Evolutionary conservation across 2,329 filamentous ascomycete genomes (phyloP), one percentile per base, ranked within the genome.

Genomic region (Dactylonectria estremocensis): DNA sequence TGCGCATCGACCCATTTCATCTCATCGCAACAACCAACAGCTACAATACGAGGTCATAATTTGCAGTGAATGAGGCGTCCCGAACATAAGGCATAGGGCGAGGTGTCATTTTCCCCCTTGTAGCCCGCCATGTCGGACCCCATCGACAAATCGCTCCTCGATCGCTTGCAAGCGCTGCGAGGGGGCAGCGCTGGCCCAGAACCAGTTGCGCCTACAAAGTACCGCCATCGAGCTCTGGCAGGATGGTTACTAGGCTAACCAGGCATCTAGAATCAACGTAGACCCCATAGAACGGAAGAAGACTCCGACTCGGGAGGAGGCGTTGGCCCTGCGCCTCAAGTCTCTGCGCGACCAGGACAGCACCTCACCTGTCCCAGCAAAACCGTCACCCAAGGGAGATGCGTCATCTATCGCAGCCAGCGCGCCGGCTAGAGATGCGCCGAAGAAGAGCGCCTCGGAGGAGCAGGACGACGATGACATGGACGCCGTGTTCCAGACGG

Each of bases 121-220:
- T 14, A 18, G 24, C 65, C 45, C n/a, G 56, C 20, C 35, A 82
- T 82, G 81, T 73, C 78, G 7, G 73, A 79, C 66, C 76, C 79
- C 37, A 61, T 81, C 33, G 87, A 89, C 71, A 83, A 80, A 67
- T 84, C 83, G 20, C 79, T 90, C 24, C 78, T 89, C 22, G 84
- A 87, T 64, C 84, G 88, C 33, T 81, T 90, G 33, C 87, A 88
- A 58, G 88, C 88, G 10, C 79, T 90, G 43, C 77, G 80, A 54
- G 80, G 79, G 22, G 69, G 71, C 24, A 76, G 71, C 67, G 69
- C 72, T 83, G 84, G 76, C 73, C 79, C 68, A 71, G 66, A 67
- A 14, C 84, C 59, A 76, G 74, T 33, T 73, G 82, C 56, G 66
- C 75, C 81, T 18, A 72, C 80, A 78, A 82, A 81, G 85, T 87